phyloP scores from a whole-genome alignment of 129 eudicot species.

The Centaurea solstitialis region DNA sequence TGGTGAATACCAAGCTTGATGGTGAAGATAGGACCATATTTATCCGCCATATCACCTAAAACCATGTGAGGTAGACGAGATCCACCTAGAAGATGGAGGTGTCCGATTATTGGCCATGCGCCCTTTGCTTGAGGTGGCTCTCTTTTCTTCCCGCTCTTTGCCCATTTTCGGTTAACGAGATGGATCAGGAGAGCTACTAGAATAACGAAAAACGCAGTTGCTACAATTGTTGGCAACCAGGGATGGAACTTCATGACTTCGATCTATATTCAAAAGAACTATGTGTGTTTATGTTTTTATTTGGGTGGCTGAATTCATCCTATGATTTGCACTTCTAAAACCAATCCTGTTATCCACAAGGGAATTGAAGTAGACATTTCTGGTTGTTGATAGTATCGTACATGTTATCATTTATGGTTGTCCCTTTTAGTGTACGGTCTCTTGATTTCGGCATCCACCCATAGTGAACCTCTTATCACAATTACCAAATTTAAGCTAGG shows the following conservation, averaged over 20 bases:
- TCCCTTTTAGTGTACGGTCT: too few species aligned
- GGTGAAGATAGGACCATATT: slow-evolving; percentile 33
- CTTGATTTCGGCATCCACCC: too few species aligned
- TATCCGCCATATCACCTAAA: slow-evolving; percentile 35
- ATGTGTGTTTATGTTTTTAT: too few species aligned
- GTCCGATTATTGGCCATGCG: slow-evolving; percentile 40
- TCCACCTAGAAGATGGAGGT: slow-evolving; percentile 28
- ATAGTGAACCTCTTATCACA: too few species aligned
- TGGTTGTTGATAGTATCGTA: too few species aligned
- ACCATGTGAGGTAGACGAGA: slow-evolving; percentile 26
- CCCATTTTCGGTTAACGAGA: not conserved
- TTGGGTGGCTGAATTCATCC: too few species aligned
- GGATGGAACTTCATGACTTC: not conserved
- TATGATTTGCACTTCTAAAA: too few species aligned
- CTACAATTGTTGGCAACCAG: not conserved
- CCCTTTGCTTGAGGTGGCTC: slow-evolving; percentile 34
- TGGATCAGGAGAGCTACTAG: not conserved
- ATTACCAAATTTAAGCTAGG: too few species aligned
- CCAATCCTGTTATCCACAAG: too few species aligned
- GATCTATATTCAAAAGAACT: not conserved
- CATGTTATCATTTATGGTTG: too few species aligned
- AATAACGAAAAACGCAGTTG: not conserved
- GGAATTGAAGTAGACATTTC: too few species aligned
- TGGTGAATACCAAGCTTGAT: slow-evolving; percentile 28
- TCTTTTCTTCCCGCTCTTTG: not conserved